phyloP scores from a whole-genome alignment of 2,329 filamentous ascomycete genomes.

The Nigrograna mackinnonii region DNA sequence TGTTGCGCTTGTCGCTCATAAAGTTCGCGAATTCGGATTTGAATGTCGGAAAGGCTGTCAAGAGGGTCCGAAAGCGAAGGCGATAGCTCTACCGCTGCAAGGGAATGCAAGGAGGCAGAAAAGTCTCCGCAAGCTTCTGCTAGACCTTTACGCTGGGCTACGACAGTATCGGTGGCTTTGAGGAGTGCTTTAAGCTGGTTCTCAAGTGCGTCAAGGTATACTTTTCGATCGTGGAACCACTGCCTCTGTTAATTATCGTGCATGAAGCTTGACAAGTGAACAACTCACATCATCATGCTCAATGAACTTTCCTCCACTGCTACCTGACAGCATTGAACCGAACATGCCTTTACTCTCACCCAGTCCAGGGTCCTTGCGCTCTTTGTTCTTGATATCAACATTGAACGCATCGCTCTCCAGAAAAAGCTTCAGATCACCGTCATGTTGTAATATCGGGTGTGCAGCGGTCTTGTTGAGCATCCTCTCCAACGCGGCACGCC shows the following conservation, averaged over 20 bases:
- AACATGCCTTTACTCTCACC: conserved; percentile 93
- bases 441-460: conserved; percentile 89
- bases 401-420: conserved; percentile 96
- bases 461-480: conserved; percentile 97
- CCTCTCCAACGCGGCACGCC: conserved; percentile 87
- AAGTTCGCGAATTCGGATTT: conserved; percentile 90
- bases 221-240: conserved; percentile 97
- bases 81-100: conserved; percentile 91
- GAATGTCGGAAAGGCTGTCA: conserved; percentile 88
- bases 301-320: conserved; percentile 81
- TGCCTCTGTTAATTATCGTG: conserved; percentile 36
- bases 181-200: conserved; percentile 86
- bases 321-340: conserved; percentile 78
- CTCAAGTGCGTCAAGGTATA: conserved; percentile 93
- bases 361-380: conserved; percentile 82
- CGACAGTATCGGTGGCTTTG: conserved; percentile 92
- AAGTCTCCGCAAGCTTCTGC: conserved; percentile 94
- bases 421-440: conserved; percentile 93
- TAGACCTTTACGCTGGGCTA: conserved; percentile 88
- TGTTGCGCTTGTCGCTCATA: conserved; percentile 98
- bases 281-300: conserved; percentile 89
- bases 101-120: conserved; percentile 85
- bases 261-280: conserved; percentile 2
- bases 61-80: conserved; percentile 85
- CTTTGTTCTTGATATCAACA: conserved; percentile 96